Evolutionary conservation across 495 filamentous ascomycete species (phyloP).

Genomic region (Penicillium odoratum): DNA sequence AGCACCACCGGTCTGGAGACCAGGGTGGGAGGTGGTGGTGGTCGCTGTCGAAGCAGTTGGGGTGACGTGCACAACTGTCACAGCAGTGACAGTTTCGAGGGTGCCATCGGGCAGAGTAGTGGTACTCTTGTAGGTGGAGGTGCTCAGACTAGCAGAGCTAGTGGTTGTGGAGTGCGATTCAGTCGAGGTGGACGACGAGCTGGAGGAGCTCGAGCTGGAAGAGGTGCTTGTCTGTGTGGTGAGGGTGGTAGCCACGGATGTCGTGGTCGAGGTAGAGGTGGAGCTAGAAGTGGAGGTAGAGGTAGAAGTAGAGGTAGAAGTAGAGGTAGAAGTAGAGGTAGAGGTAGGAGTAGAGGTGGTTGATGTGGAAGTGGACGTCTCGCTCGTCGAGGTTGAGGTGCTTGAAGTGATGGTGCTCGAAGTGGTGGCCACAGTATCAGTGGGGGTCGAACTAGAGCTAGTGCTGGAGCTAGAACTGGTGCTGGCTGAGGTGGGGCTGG

Average conservation of each 20-base stretch:
- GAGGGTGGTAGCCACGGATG: slow-evolving; percentile 27
- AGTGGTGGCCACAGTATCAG: slow-evolving; percentile 17
- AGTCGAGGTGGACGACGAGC: slow-evolving; percentile 10
- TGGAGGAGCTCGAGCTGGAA: slow-evolving; percentile 29
- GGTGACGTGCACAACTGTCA: slow-evolving; percentile 43
- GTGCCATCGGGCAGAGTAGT: slow-evolving; percentile 74
- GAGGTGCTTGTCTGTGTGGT: slow-evolving; percentile 22
- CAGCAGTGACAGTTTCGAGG: slow-evolving; percentile 48
- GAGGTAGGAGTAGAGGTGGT: slow-evolving; percentile 29
- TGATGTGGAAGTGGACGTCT: slow-evolving; percentile 24
- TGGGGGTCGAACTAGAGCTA: slow-evolving; percentile 15
- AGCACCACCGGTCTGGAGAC: slow-evolving; percentile 46
- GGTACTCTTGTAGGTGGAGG: slow-evolving; percentile 38
- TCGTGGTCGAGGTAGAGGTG: slow-evolving; percentile 30
- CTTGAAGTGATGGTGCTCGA: slow-evolving; percentile 8
- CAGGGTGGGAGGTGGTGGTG: slow-evolving; percentile 30
- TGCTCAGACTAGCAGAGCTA: slow-evolving; percentile 37
- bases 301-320: slow-evolving; percentile 17
- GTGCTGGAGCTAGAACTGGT: slow-evolving; percentile 8
- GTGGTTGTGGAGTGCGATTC: slow-evolving; percentile 26
- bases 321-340: slow-evolving; percentile 30
- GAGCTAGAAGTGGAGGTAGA: slow-evolving; percentile 43
- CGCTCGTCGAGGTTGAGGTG: slow-evolving; percentile 15
- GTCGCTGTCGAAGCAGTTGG: slow-evolving; percentile 26
- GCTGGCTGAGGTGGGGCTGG: slow-evolving; percentile 3